Evolutionary conservation across 495 filamentous ascomycete species (phyloP).

Genomic region (Penicillium macrosclerotiorum): DNA sequence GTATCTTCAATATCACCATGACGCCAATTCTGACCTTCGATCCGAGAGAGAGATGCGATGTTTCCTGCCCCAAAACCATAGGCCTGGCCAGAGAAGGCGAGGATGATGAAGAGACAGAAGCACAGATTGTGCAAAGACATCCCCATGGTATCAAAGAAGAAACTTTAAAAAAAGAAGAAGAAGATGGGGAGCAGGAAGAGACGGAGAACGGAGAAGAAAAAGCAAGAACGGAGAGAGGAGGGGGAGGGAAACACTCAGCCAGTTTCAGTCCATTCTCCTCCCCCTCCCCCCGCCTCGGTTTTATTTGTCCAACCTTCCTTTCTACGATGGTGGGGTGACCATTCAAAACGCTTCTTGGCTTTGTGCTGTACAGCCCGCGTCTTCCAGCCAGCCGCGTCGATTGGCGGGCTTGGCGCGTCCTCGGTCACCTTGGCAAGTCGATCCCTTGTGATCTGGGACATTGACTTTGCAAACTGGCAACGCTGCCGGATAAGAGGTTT

Average conservation of each 20-base stretch:
- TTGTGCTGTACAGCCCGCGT: conserved; percentile 4
- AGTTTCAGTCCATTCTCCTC: too few relatives aligned
- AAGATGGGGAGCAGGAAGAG: background rate
- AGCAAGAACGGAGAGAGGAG: background rate
- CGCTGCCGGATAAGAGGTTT: too few relatives aligned
- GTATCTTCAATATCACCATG: conserved; percentile 91
- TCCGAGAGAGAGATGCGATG: conserved; percentile 70
- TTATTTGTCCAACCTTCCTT: background rate
- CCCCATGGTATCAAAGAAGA: too few relatives aligned
- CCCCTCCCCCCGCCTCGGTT: background rate
- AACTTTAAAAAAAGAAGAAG: too few relatives aligned
- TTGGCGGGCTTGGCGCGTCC: conserved; percentile 5
- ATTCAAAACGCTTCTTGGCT: conserved; percentile 10
- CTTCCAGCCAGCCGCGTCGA: background rate
- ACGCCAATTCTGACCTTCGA: conserved; percentile 87
- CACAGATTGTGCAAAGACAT: conserved; percentile 28
- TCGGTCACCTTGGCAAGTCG: background rate
- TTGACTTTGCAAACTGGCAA: background rate
- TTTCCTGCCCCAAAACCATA: conserved; percentile 87
- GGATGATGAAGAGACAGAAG: conserved; percentile 52
- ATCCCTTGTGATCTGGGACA: background rate
- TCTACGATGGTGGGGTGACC: conserved; percentile 12
- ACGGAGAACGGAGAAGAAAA: conserved; percentile 1
- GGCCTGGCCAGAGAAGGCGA: conserved; percentile 61
- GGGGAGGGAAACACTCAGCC: conserved; percentile 6